These are phyloP conservation scores for Aspergillus conjunctus DNA, from an alignment of 495 filamentous ascomycete genomes.

Conservation along the genomic window DNA sequence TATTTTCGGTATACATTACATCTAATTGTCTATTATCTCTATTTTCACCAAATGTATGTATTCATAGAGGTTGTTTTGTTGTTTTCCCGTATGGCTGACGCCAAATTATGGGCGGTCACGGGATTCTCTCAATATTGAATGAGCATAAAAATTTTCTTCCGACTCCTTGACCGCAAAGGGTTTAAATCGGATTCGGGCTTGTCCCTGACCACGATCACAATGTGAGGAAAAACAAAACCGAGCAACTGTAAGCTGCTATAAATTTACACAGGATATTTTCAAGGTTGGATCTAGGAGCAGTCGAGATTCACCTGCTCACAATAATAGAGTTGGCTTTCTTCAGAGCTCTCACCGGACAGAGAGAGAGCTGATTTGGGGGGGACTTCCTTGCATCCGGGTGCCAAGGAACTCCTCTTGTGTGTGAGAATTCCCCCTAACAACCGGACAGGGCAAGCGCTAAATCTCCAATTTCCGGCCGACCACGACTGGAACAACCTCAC, in stretches of 20 bases:
- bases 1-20: background rate
- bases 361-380: conserved; percentile 7
- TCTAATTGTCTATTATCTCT: background rate
- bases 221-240: background rate
- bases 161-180: conserved; percentile 17
- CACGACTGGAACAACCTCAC: background rate
- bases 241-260: background rate
- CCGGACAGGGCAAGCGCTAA: conserved; percentile 10
- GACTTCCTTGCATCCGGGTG: conserved; percentile 39
- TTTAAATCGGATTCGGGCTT: background rate
- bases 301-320: too few relatives aligned
- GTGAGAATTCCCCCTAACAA: conserved; percentile 35
- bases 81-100: background rate
- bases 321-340: background rate
- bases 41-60: background rate
- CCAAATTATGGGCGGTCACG: conserved; percentile 2
- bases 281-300: too few relatives aligned
- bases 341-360: conserved; percentile 9
- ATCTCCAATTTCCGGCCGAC: background rate
- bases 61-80: background rate
- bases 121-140: background rate
- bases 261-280: background rate
- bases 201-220: too few relatives aligned
- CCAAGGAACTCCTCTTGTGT: conserved; percentile 44
- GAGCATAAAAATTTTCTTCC: conserved; percentile 4